Evolutionary conservation across 768 basidiomycete species (phyloP).

Genomic region (Kwoniella pini): DNA sequence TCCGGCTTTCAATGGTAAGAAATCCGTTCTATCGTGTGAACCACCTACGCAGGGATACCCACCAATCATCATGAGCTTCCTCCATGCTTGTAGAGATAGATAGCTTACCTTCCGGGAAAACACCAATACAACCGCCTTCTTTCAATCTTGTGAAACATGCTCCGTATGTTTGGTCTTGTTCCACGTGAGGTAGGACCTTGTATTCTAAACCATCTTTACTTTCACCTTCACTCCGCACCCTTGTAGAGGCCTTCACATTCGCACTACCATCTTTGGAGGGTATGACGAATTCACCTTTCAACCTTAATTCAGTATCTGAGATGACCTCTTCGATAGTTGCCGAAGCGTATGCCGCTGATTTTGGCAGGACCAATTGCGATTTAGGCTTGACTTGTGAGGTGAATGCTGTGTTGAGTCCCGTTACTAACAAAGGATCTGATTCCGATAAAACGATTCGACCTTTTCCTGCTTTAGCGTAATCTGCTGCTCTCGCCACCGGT

Average conservation of each 20-base stretch:
- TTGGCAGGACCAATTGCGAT: conserved; percentile 65
- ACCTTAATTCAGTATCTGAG: conserved; percentile 73
- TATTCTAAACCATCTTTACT: conserved; percentile 68
- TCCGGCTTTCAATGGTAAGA: conserved; percentile 94
- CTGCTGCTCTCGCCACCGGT: conserved; percentile 88
- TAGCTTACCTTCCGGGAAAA: conserved; percentile 91
- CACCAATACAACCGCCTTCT: conserved; percentile 87
- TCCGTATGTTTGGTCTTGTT: conserved; percentile 93
- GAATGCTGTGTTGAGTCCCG: conserved; percentile 81
- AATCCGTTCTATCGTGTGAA: conserved; percentile 94
- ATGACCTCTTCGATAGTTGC: conserved; percentile 86
- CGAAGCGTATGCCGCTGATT: conserved; percentile 69
- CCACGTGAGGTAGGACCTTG: conserved; percentile 81
- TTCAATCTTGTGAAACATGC: conserved; percentile 84
- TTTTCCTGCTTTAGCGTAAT: conserved; percentile 72
- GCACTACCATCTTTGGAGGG: conserved; percentile 50
- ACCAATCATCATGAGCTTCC: too few species aligned
- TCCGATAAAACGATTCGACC: conserved; percentile 72
- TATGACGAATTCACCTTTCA: conserved; percentile 48
- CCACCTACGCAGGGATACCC: too few species aligned
- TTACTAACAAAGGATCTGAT: conserved; percentile 75
- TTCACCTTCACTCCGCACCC: conserved; percentile 38
- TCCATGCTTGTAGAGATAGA: too few species aligned
- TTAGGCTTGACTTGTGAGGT: conserved; percentile 64
- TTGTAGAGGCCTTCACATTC: conserved; percentile 49